Base-by-base conservation (phyloP, 192 early-diverging fungal genomes). In the Backusella tarrabulga region DNA sequence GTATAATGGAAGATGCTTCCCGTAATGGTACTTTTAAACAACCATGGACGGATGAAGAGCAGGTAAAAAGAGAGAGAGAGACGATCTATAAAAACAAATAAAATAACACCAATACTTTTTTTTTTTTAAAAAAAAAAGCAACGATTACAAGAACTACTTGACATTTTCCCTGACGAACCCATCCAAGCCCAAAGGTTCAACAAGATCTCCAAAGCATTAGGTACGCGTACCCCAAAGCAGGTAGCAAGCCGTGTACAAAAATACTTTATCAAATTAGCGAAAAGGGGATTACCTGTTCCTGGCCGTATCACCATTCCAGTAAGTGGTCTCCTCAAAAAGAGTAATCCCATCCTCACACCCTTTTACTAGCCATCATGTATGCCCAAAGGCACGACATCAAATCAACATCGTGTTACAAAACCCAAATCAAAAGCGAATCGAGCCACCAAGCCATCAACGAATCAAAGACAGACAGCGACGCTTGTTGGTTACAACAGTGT, bases 231-330 rank as follows among this genome's bases (percentile, higher is more conserved):
- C 12, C 89, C 91, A 68, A 85, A 89, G 11, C 92, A 94, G 74
- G 92, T 94, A 44, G 90, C 90, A 11, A 93, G 92, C 76, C 88
- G 91, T 46, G 89, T 93, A 29, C 92, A 93, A 85, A 93, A 93
- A 78, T 92, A 94, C 79, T 92, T 92, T 82, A 92, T 92, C 83
- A 94, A 94, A 79, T 76, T 94, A 52, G 87, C 86, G n/a, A 92
- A 92, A 66, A 83, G 86, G 34, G 92, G 92, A 6, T 74, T 94
- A 63, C 91, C 91, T 29, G 89, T 92, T 23, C 91, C 92, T 29
- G 92, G 91, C 32, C 71, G 88, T 6, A 88, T 86, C 40, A 89
- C 88, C 26, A 87, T 89, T 74, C 87, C 90, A 6, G 80, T 70
- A 75, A 75, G 69, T 34, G 15, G 35, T 32, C 32, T 32, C 32